These are phyloP conservation scores for Cytospora paraplurivora DNA, from an alignment of 2,329 filamentous ascomycete species.

Conservation along the genomic window DNA sequence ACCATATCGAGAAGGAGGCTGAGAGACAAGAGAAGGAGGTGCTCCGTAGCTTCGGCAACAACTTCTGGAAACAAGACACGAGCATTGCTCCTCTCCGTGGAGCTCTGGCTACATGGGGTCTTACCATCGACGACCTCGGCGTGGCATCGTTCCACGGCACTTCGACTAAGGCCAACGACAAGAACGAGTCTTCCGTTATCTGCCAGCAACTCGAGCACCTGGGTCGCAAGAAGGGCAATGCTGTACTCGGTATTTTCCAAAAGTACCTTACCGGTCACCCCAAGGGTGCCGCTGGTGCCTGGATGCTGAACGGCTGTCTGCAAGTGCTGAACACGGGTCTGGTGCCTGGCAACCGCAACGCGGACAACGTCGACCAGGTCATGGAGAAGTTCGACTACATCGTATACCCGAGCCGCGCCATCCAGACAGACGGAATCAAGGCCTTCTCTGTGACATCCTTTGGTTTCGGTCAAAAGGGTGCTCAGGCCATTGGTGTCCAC, in stretches of 20 bases:
- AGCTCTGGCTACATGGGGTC: constrained; percentile 94
- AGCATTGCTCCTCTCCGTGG: constrained; percentile 94
- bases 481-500: constrained; percentile 95
- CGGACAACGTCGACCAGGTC: constrained; percentile 92
- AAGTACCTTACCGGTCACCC: constrained; percentile 98
- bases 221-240: constrained; percentile 94
- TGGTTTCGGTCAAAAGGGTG: constrained; percentile 98
- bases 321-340: constrained; percentile 93
- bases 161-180: constrained; percentile 97
- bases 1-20: constrained; percentile 87
- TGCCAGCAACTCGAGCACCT: constrained; percentile 96
- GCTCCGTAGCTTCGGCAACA: constrained; percentile 90
- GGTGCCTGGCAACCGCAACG: constrained; percentile 95
- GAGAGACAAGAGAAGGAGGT: constrained; percentile 90
- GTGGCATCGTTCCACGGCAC: constrained; percentile 99
- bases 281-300: constrained; percentile 97
- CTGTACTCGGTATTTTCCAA: constrained; percentile 95
- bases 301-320: constrained; percentile 99
- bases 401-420: constrained; percentile 90
- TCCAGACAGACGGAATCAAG: constrained; percentile 98
- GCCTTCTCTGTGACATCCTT: constrained; percentile 99
- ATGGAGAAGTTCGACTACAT: constrained; percentile 99
- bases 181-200: constrained; percentile 98
- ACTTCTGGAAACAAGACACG: constrained; percentile 97
- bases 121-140: constrained; percentile 92